phyloP scores from a whole-genome alignment of 441 rosid species.

The Populus trichocarpa region DNA sequence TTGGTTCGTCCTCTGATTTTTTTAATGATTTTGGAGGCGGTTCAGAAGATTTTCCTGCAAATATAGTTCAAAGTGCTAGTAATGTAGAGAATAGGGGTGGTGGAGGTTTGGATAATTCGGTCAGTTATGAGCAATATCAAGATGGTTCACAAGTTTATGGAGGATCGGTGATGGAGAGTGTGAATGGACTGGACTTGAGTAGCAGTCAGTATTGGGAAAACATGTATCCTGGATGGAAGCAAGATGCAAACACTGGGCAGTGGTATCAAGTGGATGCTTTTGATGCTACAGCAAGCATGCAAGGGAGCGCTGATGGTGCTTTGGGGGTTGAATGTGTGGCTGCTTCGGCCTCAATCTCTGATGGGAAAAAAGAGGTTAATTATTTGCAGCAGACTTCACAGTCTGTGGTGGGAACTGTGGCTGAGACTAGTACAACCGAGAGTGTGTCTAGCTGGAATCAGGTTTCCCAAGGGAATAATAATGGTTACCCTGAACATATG shows the following conservation, averaged over 20 bases:
- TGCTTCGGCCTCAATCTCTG: conserved; percentile 22
- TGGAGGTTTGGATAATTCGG: conserved; percentile 34
- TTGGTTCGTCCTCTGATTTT: conserved; percentile 67
- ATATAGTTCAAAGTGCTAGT: conserved; percentile 18
- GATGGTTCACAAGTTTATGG: conserved; percentile 35
- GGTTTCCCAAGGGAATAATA: conserved; percentile 47
- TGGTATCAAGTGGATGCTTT: conserved; percentile 79
- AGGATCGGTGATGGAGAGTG: conserved; percentile 28
- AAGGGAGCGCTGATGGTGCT: conserved; percentile 29
- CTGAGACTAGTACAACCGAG: conserved; percentile 47
- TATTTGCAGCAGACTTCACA: conserved; percentile 60
- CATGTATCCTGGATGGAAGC: conserved; percentile 95
- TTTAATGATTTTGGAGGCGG: conserved; percentile 52
- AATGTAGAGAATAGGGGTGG: conserved; percentile 18
- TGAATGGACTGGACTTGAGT: conserved; percentile 48
- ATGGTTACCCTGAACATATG: conserved; percentile 90
- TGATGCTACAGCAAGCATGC: conserved; percentile 24
- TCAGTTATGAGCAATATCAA: conserved; percentile 37
- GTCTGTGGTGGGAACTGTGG: conserved; percentile 42
- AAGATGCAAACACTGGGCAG: conserved; percentile 64
- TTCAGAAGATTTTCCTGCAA: conserved; percentile 37
- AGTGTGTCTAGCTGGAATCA: conserved; percentile 63
- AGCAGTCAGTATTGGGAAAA: conserved; percentile 72
- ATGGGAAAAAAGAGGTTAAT: conserved; percentile 46
- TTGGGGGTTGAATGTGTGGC: conserved; percentile 37